A percentile compares a stretch with the other conserved stretches of the same genome.
phyloP scores from a whole-genome alignment of 2,329 filamentous ascomycete species.

The Didymella glomerata region DNA sequence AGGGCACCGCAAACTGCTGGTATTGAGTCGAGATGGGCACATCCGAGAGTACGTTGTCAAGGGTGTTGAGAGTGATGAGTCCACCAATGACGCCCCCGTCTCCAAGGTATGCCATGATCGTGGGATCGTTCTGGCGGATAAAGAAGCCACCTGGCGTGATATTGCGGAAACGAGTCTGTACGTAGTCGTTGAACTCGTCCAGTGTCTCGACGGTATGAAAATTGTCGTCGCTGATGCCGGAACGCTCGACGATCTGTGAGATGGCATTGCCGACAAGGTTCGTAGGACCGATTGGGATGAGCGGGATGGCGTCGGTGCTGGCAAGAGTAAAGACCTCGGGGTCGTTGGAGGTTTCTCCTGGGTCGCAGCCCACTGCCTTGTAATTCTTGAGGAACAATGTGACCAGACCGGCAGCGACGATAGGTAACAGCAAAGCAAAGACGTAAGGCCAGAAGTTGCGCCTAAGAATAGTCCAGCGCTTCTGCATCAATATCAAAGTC shows the following conservation, averaged over 20 bases:
- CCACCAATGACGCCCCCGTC: slow-evolving; percentile 69
- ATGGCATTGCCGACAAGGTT: slow-evolving; percentile 39
- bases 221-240: slow-evolving; percentile 33
- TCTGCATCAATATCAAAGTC: slow-evolving; percentile 76
- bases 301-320: slow-evolving; percentile 32
- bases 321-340: slow-evolving; percentile 43
- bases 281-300: slow-evolving; percentile 55
- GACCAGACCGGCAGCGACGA: slow-evolving; percentile 80
- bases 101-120: slow-evolving; percentile 76
- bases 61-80: slow-evolving; percentile 87
- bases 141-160: slow-evolving; percentile 84
- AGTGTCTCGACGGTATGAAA: slow-evolving; percentile 69
- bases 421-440: slow-evolving; percentile 77
- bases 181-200: slow-evolving; percentile 72
- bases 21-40: slow-evolving; percentile 76
- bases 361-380: slow-evolving; percentile 58
- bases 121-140: slow-evolving; percentile 67
- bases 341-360: slow-evolving; percentile 46
- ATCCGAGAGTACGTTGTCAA: slow-evolving; percentile 78
- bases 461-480: slow-evolving; percentile 78
- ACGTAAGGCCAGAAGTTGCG: slow-evolving; percentile 80
- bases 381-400: slow-evolving; percentile 75
- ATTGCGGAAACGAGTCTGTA: slow-evolving; percentile 69
- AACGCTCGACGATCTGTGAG: slow-evolving; percentile 39
- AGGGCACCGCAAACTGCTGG: slow-evolving; percentile 78